Evolutionary conservation across 495 filamentous ascomycete species (phyloP), one percentile per base, ranked within the genome.

Genomic region (Lichenothelia convexa): DNA sequence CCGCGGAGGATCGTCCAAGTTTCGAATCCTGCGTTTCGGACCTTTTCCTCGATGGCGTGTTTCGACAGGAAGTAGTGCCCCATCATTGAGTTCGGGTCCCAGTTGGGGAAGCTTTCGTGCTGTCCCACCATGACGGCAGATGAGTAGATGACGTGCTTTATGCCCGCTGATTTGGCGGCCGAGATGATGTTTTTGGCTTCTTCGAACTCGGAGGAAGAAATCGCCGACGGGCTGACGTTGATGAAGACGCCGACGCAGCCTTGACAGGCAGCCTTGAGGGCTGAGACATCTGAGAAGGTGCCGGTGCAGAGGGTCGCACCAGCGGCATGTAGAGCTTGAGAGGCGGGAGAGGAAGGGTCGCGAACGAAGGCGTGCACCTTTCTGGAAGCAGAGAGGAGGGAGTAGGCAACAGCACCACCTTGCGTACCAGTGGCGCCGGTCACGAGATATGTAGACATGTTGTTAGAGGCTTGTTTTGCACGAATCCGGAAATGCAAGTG

Each of bases 181-280:
- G 40, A 16, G 33, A 72, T 43, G 18, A 70, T 44, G 18, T 38
- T 46, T n/a, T 48, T 36, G 1, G 57, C 65, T 39, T 61, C 54
- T 0, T 39, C 33, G n/a, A 52, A 11, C 37, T 69, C 62, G 18
- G 30, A 38, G 6, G 41, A 37, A 44, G 54, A 44, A 12, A 19
- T 34, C 31, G 49, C 39, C 43, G 41, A 45, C 2, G 62, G 59
- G 34, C 53, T 49, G 2, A 63, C 39, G 49, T 61, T 63, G 34
- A 73, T 54, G 51, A 68, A 73, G 17, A 68, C 46, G 3, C 43
- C 53, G 12, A 50, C 53, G 49, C 62, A 66, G 40, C 59, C 58
- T 17, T 35, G n/a, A n/a, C n/a, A n/a, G n/a, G n/a, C n/a, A n/a
- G n/a, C n/a, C n/a, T n/a, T n/a, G n/a, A n/a, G n/a, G n/a, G n/a